phyloP scores from a whole-genome alignment of 2,329 filamentous ascomycete species.

The Calonectria pauciramosa region DNA sequence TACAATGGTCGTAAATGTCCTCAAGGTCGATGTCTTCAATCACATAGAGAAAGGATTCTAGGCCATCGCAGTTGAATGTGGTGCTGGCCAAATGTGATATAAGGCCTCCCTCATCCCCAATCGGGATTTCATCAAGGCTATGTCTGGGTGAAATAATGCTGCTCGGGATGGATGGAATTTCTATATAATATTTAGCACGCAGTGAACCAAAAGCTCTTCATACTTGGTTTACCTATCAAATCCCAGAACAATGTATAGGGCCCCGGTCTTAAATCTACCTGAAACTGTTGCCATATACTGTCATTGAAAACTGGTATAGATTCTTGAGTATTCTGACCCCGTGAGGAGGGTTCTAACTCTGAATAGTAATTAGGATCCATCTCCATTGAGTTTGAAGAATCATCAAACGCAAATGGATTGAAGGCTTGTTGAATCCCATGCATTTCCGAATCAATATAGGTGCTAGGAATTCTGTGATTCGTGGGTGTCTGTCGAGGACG shows the following conservation, averaged over 20 bases:
- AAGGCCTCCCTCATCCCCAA: neutral
- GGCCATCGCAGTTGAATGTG: neutral
- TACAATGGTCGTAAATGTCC: accelerated
- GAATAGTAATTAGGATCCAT: no score
- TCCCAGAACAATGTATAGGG: neutral
- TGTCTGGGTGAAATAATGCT: neutral
- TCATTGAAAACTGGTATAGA: neutral
- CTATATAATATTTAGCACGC: neutral
- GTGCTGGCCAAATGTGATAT: neutral
- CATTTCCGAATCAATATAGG: neutral
- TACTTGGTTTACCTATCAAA: neutral
- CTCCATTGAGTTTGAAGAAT: no score
- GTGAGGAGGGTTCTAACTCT: neutral
- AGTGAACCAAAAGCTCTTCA: accelerated
- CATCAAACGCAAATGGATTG: no score
- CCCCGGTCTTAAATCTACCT: neutral
- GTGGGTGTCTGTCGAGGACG: no score
- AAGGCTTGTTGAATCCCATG: neutral
- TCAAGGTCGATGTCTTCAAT: neutral
- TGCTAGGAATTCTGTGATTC: neutral
- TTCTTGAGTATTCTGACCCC: no score
- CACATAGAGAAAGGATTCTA: neutral
- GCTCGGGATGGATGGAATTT: neutral
- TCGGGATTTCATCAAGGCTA: neutral
- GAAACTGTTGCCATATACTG: neutral